Base-by-base conservation (phyloP, 1,139 yeast species). In the Protomyces lactucae-debilis region DNA sequence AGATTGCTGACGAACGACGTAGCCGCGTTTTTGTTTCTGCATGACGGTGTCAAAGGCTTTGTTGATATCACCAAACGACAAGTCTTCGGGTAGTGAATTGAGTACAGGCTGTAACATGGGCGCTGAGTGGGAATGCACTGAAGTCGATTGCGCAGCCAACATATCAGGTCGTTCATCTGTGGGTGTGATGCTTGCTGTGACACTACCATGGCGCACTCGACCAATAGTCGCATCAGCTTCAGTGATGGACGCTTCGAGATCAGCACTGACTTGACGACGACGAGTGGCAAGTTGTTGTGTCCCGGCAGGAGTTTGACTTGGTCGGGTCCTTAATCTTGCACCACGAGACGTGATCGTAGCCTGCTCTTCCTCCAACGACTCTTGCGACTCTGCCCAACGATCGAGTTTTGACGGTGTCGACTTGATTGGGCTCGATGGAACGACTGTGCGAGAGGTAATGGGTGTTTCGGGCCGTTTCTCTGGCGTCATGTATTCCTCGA, bases 1-100 rank as follows among this genome's bases (percentile, higher is more conserved):
- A 21, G 65, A 28, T 37, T 65, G 61, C 32, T 65, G 66, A 46
- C 67, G 52, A 18, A 65, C 56, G 32, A 65, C 55, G 35, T 65
- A 65, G 16, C 66, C 66, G 25, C 55, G 61, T 52, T 63, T 53
- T 45, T 54, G 64, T 39, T 60, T 60, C 32, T 60, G 59, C 59
- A 60, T 54, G 46, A 60, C 64, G 10, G 57, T 37, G 16, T 60
- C 64, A 23, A 60, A 54, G 25, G 59, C 64, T 43, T 35, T 57
- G 55, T 51, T 55, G 40, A 64, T 56, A 21, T 64, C 66, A 14
- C 51, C 56, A 28, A 64, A 60, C 10, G 63, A 57, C 54, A 54
- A 36, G 39, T 52, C 55, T 12, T 48, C 16, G 18, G 63, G 55
- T 43, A 64, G 16, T 16, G 65, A 59, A 14, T 52, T 23, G 39